Evolutionary conservation across 352 stramenopile genomes (phyloP), one percentile per base, ranked within the genome.

Genomic region (Halophytophthora polymorphica): DNA sequence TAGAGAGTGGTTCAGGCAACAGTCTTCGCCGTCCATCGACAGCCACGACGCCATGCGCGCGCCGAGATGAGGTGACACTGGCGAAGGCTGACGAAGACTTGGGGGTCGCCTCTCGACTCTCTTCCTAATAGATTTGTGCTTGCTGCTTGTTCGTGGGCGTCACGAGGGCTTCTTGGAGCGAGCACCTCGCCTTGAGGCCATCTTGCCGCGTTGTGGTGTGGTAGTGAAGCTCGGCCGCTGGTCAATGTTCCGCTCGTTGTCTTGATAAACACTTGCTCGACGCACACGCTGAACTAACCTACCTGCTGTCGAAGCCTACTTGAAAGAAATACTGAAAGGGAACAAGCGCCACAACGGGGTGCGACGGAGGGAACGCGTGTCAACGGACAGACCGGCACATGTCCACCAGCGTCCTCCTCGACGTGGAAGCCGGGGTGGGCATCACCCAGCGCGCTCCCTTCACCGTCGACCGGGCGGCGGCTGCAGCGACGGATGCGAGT

Each of bases 391-490:
- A 37, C 52, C 48, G 58, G 53, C 53, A 53, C 45, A 53, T 45
- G 25, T 38, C n/a, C 23, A 22, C 21, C 15, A 45, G 8, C n/a
- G n/a, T 53, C 23, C 25, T 31, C 25, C 4, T 31, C 8, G 25
- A 4, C 25, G 4, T 31, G 35, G 35, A 40, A 6, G n/a, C 21
- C 31, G 33, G 25, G 25, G 25, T 31, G 34, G 31, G 29, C 44
- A 33, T 21, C 21, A 5, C 15, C 14, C 62, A 58, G 50, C 35
- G 45, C 52, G 56, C 51, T 41, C 53, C 66, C 61, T 55, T 75
- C 65, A 90, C 77, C 78, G 75, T 65, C 78, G 75, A 22, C 78
- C 75, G 0, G 78, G 78, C 14, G 78, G 78, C 33, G 77, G 77
- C 58, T 83, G 78, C 23, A 90, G 58, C 61, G 78, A 86, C 55